Percentiles rank a stretch among this genome's conserved stretches.
These are phyloP conservation scores for Neurospora sp. DNA, from an alignment of 495 filamentous ascomycete species.

Conservation along the genomic window DNA sequence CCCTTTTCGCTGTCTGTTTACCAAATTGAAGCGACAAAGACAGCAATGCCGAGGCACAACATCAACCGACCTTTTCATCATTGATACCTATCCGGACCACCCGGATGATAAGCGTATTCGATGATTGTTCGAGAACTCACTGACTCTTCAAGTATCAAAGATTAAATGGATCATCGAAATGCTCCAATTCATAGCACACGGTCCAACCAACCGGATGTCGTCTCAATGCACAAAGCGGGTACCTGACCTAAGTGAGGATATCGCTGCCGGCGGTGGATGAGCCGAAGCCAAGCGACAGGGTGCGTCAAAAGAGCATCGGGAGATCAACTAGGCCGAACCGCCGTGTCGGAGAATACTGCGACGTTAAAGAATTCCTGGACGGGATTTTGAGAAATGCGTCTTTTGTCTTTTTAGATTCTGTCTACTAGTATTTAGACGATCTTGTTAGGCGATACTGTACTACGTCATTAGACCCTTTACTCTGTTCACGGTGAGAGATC, in stretches of 20 bases:
- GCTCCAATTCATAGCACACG: not conserved
- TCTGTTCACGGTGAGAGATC: not conserved
- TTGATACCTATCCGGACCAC: not conserved
- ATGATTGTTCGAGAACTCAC: not conserved
- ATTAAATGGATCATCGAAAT: not conserved
- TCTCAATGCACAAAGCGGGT: not conserved
- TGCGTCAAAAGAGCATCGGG: not conserved
- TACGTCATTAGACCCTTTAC: not conserved
- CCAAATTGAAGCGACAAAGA: not conserved
- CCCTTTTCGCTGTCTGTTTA: not conserved
- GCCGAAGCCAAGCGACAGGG: not conserved
- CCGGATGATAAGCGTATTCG: not conserved
- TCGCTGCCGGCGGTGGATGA: not conserved
- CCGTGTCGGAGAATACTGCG: not conserved
- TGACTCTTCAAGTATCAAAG: not conserved
- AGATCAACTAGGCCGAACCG: not conserved
- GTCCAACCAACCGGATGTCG: not conserved
- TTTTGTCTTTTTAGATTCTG: not conserved
- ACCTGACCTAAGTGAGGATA: not conserved
- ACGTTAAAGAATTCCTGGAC: not conserved
- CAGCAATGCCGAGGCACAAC: not conserved
- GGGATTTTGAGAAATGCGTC: not conserved
- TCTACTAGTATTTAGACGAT: not conserved
- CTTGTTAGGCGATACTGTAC: not conserved
- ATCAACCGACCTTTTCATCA: not conserved